Evolutionary conservation across 139 green algal genomes (phyloP), one percentile per base, ranked within the genome.

Genomic region (Coelastrella sp.): DNA sequence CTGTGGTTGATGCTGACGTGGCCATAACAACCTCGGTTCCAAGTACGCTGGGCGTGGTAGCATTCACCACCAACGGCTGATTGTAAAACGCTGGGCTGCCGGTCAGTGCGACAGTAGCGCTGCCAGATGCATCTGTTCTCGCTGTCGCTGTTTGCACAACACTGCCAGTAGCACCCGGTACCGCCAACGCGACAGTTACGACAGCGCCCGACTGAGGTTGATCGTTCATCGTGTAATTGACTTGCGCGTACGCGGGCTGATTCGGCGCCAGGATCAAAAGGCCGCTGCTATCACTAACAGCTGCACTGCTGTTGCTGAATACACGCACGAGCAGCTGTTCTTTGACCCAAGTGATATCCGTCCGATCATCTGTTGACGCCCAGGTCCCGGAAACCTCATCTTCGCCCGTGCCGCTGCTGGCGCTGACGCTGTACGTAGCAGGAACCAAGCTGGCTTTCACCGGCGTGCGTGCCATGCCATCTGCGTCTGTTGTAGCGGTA

Each of bases 291-390:
- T 3, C 23, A 54, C 5, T 17, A 17, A 58, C 57, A 22, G 23
- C 54, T 13, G 20, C 23, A 47, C 13, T 83, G 77, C 20, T 68
- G 54, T 61, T 66, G 77, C 77, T 66, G 47, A 20, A 58, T 54
- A 65, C 5, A 13, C 7, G 47, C 17, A 57, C 4, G 19, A 16
- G 22, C 58, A 73, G 56, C 19, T 73, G 57, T 19, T 73, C 79
- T 19, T 85, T 17, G 4, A 22, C 79, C 79, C 79, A 85, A 19
- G 79, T 71, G 3, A 85, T 85, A 71, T 71, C 61, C 22, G 57
- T 73, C 19, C 57, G 56, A 1, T 23, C 57, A 7, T 64, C 22
- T 2, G 7, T 64, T 19, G 56, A 16, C 16, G 61, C 57, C 79
- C 79, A 85, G 16, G 7, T 32, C 4, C 79, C 79, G 19, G 19